Base-by-base conservation (phyloP, 768 basidiomycete species). In the Serpula lacrymans region DNA sequence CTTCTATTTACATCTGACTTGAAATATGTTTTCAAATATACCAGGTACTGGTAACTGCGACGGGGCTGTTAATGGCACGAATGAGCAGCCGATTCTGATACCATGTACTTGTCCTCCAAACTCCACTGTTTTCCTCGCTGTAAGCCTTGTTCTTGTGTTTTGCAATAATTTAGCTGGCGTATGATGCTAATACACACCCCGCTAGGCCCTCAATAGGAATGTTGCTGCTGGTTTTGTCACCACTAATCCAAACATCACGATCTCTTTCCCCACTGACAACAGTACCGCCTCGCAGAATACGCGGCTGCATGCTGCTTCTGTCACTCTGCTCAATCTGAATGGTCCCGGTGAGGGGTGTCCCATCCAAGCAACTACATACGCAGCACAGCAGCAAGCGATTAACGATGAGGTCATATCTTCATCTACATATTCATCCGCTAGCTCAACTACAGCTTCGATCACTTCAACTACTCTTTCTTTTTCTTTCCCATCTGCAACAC, bases 331-430 rank as follows among this genome's bases (percentile, higher is more conserved):
- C 62, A 85, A 84, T 57, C 57, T 84, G 27, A 62, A 68, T 28
- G 83, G 80, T 2, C 67, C 78, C 2, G 82, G 82, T 27, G 59
- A 67, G 3, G 82, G 81, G 10, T 83, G 79, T 53, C 81, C 81
- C 3, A 72, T 72, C 13, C 71, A 69, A 0, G 68, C 78, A 4
- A 78, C 81, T 0, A 82, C 78, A 4, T 74, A 79, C 47, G 49
- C 62, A 14, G 75, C 64, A 16, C 47, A n/a, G n/a, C n/a, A n/a
- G n/a, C n/a, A n/a, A n/a, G n/a, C n/a, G n/a, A n/a, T n/a, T n/a
- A n/a, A n/a, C n/a, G n/a, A n/a, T n/a, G n/a, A n/a, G n/a, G n/a
- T n/a, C n/a, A n/a, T n/a, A n/a, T n/a, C n/a, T n/a, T n/a, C n/a
- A n/a, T n/a, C n/a, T n/a, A n/a, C n/a, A n/a, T n/a, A n/a, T n/a